phyloP scores from a whole-genome alignment of 169 alveolate species.

The Cryptosporidium canis region DNA sequence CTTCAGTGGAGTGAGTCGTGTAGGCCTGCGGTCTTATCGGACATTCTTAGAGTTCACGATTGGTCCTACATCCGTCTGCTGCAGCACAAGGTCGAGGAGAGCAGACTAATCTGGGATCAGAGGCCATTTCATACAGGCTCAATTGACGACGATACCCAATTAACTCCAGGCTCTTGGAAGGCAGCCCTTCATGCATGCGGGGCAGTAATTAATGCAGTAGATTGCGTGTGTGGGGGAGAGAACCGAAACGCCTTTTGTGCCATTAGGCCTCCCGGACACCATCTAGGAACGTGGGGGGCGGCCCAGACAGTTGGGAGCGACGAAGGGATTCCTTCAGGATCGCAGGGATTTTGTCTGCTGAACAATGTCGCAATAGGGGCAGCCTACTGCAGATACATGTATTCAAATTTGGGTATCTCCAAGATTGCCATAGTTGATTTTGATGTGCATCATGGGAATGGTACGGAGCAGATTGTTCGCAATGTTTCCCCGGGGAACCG shows the following conservation, averaged over 20 bases:
- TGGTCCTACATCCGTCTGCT: slow-evolving; percentile 87
- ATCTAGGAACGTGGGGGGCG: slow-evolving; percentile 97
- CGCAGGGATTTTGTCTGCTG: slow-evolving; percentile 97
- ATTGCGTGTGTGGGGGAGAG: slow-evolving; percentile 86
- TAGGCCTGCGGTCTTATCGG: slow-evolving; percentile 88
- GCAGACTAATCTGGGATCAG: slow-evolving; percentile 77
- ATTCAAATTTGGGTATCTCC: slow-evolving; percentile 85
- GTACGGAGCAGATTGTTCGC: slow-evolving; percentile 96
- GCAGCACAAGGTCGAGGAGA: slow-evolving; percentile 74
- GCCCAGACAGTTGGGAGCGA: slow-evolving; percentile 75
- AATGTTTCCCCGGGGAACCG: slow-evolving; percentile 35
- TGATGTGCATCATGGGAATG: slow-evolving; percentile 99
- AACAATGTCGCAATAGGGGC: slow-evolving; percentile 98
- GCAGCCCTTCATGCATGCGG: slow-evolving; percentile 92
- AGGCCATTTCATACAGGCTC: slow-evolving; percentile 78
- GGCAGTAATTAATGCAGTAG: slow-evolving; percentile 91
- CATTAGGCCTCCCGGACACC: slow-evolving; percentile 98
- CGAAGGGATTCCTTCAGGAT: slow-evolving; percentile 82
- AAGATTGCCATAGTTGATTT: slow-evolving; percentile 97
- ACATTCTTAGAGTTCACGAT: slow-evolving; percentile 95
- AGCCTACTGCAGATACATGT: slow-evolving; percentile 91
- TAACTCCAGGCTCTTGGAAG: slow-evolving; percentile 90
- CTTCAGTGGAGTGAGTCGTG: slow-evolving; percentile 82
- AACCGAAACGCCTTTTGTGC: slow-evolving; percentile 89
- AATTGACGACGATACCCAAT: slow-evolving; percentile 90